These are phyloP conservation scores for Chlamydomonas schloesseri DNA, from an alignment of 139 green algal species.

Conservation along the genomic window DNA sequence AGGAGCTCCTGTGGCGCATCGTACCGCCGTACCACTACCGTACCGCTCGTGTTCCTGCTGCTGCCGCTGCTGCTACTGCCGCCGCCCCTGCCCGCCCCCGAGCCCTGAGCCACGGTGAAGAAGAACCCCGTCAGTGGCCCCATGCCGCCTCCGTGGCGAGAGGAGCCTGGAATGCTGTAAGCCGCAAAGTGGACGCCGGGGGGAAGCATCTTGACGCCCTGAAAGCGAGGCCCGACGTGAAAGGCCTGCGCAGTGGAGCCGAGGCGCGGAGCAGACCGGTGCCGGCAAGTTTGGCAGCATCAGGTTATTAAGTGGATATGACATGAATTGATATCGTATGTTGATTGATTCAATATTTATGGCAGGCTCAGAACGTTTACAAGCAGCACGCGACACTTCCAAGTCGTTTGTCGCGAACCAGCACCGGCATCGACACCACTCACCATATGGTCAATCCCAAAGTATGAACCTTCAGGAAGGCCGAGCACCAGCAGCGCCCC, in stretches of 20 bases:
- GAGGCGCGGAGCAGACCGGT: too few species aligned
- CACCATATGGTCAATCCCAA: conserved; percentile 90
- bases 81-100: neutral
- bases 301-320: too few species aligned
- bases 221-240: conserved; percentile 81
- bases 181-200: conserved; percentile 87
- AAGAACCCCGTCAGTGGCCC: conserved; percentile 72
- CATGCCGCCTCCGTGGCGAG: conserved; percentile 40
- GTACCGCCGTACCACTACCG: conserved; percentile 77
- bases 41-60: neutral
- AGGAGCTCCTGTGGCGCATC: conserved; percentile 69
- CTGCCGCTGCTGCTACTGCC: neutral
- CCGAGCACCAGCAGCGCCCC: conserved; percentile 82
- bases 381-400: too few species aligned
- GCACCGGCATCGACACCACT: neutral
- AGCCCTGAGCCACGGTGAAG: conserved; percentile 16
- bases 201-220: conserved; percentile 93
- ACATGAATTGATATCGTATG: too few species aligned
- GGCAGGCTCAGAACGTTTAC: too few species aligned
- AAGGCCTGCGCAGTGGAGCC: conserved; percentile 65
- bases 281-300: too few species aligned
- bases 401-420: too few species aligned
- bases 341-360: too few species aligned
- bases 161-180: conserved; percentile 56
- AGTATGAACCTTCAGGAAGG: conserved; percentile 72